A percentile compares a stretch with the other conserved stretches of the same genome.
These are phyloP conservation scores for Handroanthus guayacan DNA, from an alignment of 257 asterid genomes.

Conservation along the genomic window DNA sequence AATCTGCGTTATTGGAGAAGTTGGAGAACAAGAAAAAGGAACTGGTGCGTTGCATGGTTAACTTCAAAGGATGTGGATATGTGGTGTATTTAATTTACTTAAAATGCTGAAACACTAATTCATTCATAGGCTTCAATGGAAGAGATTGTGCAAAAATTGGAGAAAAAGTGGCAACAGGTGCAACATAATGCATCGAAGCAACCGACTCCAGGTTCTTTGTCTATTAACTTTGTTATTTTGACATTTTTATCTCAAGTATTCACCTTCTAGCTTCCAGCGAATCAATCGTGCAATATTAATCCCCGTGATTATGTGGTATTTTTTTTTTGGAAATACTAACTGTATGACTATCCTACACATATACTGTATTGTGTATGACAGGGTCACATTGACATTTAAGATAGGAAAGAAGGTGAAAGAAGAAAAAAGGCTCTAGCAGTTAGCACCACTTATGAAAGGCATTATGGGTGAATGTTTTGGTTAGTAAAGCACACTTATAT, in stretches of 20 bases:
- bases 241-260: background rate
- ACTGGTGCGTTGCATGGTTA: constrained; percentile 57
- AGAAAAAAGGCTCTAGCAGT: constrained; percentile 23
- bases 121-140: constrained; percentile 66
- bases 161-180: constrained; percentile 68
- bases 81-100: constrained; percentile 14
- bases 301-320: background rate
- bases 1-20: constrained; percentile 55
- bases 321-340: background rate
- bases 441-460: background rate
- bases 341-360: background rate
- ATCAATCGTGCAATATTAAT: background rate
- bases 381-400: background rate
- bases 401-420: background rate
- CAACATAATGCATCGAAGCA: constrained; percentile 80
- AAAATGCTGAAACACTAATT: constrained; percentile 30
- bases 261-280: background rate
- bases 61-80: constrained; percentile 11
- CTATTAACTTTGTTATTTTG: constrained; percentile 11
- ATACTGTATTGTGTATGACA: background rate
- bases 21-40: constrained; percentile 77
- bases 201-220: constrained; percentile 80
- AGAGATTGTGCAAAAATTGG: constrained; percentile 64
- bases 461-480: constrained; percentile 8
- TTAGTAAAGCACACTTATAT: background rate